These are phyloP conservation scores for Mycena polygramma DNA, from an alignment of 768 basidiomycete species.

Conservation along the genomic window DNA sequence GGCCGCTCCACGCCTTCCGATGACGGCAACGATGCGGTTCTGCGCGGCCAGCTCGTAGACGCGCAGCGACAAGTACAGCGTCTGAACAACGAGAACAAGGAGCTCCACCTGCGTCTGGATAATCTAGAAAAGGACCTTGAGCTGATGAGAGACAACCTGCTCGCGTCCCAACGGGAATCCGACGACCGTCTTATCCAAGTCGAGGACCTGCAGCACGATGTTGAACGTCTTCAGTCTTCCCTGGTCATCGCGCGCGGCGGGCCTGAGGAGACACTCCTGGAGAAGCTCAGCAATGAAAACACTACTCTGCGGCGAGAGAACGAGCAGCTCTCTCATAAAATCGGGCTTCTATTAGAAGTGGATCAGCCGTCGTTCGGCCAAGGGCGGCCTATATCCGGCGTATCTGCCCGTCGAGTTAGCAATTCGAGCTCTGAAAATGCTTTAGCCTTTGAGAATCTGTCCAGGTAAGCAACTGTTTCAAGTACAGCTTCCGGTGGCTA, in stretches of 20 bases:
- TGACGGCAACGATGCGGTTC: conserved; percentile 67
- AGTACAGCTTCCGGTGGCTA: not conserved
- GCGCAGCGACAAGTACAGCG: conserved; percentile 83
- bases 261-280: conserved; percentile 80
- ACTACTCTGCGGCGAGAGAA: conserved; percentile 85
- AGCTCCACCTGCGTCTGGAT: conserved; percentile 80
- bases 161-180: conserved; percentile 81
- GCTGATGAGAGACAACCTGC: conserved; percentile 74
- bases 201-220: conserved; percentile 85
- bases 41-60: conserved; percentile 81
- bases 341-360: conserved; percentile 88
- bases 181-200: conserved; percentile 82
- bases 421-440: conserved; percentile 88
- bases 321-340: conserved; percentile 91
- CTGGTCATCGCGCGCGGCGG: conserved; percentile 81
- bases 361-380: conserved; percentile 81
- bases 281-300: conserved; percentile 89
- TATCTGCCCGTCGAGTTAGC: conserved; percentile 71
- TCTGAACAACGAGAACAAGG: conserved; percentile 80
- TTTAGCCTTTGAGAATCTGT: conserved; percentile 74
- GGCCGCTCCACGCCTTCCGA: conserved; percentile 87
- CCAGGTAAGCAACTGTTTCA: conserved; percentile 2
- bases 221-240: conserved; percentile 81
- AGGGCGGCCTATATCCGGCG: conserved; percentile 71
- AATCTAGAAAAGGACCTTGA: conserved; percentile 82